Evolutionary conservation across 208 protist genomes (phyloP), one percentile per base, ranked within the genome.

Genomic region (Trypanosoma boissoni): DNA sequence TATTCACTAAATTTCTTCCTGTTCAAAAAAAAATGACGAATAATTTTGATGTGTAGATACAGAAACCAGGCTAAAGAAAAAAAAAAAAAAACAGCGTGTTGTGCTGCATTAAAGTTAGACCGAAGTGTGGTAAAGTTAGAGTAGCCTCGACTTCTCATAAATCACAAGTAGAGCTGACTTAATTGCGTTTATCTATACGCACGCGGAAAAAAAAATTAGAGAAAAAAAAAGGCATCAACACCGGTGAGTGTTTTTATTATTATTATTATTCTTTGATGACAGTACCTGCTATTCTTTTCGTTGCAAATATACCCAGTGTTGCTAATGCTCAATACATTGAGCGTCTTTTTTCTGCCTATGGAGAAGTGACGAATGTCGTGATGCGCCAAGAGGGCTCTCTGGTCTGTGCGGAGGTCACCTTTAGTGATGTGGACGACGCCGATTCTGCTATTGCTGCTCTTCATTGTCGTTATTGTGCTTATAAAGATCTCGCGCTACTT

Each of bases 321-420:
- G 81, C 81, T 5, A 90, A 94, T 62, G 74, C 74, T 14, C 83
- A 86, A 62, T 91, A 90, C 53, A 70, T 92, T 2, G 80, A 92
- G 58, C 79, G 82, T 5, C 76, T 94, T 18, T 94, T 94, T 51
- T 88, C 82, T 27, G 76, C 88, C 1, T 94, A 91, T 53, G 88
- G 84, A 6, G 39, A 78, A 7, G 88, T 94, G 23, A 57, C 74
- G 31, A 31, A 74, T 21, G 83, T 86, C 12, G 55, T 80, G 50
- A 64, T 94, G n/a, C 64, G 77, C 18, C 78, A 72, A 6, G 78
- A 88, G 24, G 76, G 76, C 26, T 46, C 58, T 2, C 54, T 74
- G 16, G 73, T 66, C 18, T 91, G 83, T 68, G 88, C 84, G 0
- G 75, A 91, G 67, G 84, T 94, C 10, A 84, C 74, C 9, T 90